These are phyloP conservation scores for Capniomyces stellatus DNA, from an alignment of 371 early-diverging fungal species.

Conservation along the genomic window DNA sequence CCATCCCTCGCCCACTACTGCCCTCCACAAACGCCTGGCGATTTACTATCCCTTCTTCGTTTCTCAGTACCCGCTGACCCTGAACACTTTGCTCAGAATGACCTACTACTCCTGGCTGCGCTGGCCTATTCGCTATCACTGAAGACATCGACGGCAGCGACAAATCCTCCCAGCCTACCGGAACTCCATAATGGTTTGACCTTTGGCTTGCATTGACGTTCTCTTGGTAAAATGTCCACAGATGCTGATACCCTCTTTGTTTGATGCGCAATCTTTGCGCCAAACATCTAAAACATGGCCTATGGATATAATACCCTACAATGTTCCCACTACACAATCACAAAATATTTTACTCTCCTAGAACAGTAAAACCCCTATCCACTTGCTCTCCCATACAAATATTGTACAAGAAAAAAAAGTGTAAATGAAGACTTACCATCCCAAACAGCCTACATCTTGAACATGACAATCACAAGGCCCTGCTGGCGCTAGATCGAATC, in stretches of 20 bases:
- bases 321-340: constrained; percentile 10
- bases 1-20: no score
- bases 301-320: constrained; percentile 24
- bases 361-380: no score
- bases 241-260: constrained; percentile 24
- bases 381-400: no score
- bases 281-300: constrained; percentile 24
- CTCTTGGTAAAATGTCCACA: constrained; percentile 27
- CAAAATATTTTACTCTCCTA: no score
- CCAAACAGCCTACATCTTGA: constrained; percentile 24
- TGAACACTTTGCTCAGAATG: no score
- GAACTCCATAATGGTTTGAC: constrained; percentile 13
- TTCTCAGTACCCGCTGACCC: no score
- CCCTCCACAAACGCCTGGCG: no score
- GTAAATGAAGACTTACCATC: constrained; percentile 7
- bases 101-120: no score
- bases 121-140: constrained; percentile 1
- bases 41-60: no score
- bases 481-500: constrained; percentile 21
- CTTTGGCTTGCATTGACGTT: constrained; percentile 17
- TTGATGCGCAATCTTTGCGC: constrained; percentile 23
- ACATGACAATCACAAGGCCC: constrained; percentile 27
- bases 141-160: constrained; percentile 12
- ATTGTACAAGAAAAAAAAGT: not conserved
- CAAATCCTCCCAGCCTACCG: constrained; percentile 18